Conservation (phyloP, 345 rosid species). For the Sisymbrium irio region DNA sequence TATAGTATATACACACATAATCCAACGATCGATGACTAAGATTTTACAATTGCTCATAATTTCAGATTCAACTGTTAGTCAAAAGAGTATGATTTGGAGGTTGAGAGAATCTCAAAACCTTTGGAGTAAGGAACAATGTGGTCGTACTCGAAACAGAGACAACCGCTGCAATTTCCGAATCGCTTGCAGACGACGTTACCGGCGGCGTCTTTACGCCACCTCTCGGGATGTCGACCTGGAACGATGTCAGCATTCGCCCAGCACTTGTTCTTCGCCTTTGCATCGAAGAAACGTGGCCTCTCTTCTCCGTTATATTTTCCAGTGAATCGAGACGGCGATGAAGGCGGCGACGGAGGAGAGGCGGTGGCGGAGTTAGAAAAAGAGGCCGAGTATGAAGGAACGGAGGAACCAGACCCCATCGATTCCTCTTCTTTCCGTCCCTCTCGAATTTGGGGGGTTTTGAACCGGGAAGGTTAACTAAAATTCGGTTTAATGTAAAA, state of each 20-base stretch:
- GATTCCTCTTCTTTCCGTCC: neutral
- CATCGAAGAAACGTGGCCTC: slow-evolving; percentile 78
- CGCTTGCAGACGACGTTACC: slow-evolving; percentile 90
- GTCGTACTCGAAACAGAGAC: slow-evolving; percentile 94
- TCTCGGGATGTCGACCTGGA: slow-evolving; percentile 88
- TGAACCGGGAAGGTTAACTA: slow-evolving; percentile 12
- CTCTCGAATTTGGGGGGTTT: neutral
- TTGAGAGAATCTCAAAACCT: slow-evolving; percentile 50
- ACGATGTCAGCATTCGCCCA: slow-evolving; percentile 75
- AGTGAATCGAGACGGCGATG: slow-evolving; percentile 29
- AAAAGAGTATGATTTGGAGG: no score
- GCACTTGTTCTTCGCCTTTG: slow-evolving; percentile 59
- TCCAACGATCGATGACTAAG: neutral
- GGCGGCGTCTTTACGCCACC: slow-evolving; percentile 95
- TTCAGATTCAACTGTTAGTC: no score
- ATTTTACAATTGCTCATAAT: neutral
- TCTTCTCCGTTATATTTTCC: slow-evolving; percentile 38
- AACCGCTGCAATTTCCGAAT: slow-evolving; percentile 81
- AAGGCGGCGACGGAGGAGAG: slow-evolving; percentile 29
- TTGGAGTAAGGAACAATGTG: slow-evolving; percentile 88
- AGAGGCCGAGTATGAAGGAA: slow-evolving; percentile 7
- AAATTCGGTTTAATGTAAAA: slow-evolving; percentile 2
- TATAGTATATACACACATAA: neutral
- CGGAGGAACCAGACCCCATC: slow-evolving; percentile 29
- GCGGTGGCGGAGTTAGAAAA: slow-evolving; percentile 30